These are phyloP conservation scores for Aspergillus olivimuriae DNA, from an alignment of 495 filamentous ascomycete genomes.

Conservation along the genomic window DNA sequence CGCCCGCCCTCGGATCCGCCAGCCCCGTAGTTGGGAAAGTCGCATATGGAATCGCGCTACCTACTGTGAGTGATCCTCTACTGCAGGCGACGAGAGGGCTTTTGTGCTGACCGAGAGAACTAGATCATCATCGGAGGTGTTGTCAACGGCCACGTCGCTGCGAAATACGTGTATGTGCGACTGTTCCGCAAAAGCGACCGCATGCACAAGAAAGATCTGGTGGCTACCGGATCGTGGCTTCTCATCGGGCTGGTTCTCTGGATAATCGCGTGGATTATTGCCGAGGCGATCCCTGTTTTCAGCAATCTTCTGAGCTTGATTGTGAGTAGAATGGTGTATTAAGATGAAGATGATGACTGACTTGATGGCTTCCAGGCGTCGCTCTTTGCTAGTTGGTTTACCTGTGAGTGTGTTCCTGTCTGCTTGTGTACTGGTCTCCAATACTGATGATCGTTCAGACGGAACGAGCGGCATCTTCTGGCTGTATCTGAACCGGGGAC, in stretches of 20 bases:
- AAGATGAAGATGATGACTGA: conserved; percentile 5
- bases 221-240: conserved; percentile 46
- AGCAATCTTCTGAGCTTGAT: conserved; percentile 48
- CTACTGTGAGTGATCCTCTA: conserved; percentile 39
- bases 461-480: conserved; percentile 34
- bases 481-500: conserved; percentile 46
- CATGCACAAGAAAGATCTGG: conserved; percentile 49
- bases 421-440: neutral
- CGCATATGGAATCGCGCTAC: conserved; percentile 69
- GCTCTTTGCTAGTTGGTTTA: conserved; percentile 35
- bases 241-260: conserved; percentile 50
- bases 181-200: conserved; percentile 49
- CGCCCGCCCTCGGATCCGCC: conserved; percentile 64
- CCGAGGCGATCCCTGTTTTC: conserved; percentile 65
- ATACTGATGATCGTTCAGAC: conserved; percentile 12
- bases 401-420: conserved; percentile 15
- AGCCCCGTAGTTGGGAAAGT: conserved; percentile 57
- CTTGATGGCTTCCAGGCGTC: conserved; percentile 13
- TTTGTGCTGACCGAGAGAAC: neutral
- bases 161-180: conserved; percentile 58
- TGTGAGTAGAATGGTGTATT: conserved; percentile 6
- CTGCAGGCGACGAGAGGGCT: neutral
- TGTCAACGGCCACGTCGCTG: conserved; percentile 54
- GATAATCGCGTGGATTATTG: conserved; percentile 60
- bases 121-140: conserved; percentile 58